Conservation (phyloP, 2,329 filamentous ascomycete genomes). For the Scedosporium dehoogii region DNA sequence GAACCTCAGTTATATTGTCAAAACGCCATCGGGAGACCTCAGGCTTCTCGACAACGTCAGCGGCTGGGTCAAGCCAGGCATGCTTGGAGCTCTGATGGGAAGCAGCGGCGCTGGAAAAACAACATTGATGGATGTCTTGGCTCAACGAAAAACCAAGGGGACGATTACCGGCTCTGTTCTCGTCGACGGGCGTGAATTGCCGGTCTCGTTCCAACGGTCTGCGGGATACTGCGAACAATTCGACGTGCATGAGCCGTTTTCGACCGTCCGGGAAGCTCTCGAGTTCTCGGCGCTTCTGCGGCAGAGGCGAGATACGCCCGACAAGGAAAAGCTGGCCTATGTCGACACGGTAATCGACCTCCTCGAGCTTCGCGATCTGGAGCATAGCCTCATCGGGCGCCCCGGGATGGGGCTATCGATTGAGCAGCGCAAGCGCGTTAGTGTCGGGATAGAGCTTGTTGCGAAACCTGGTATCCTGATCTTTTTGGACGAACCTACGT, state of each 20-base stretch:
- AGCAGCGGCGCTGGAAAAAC: conserved; percentile 78
- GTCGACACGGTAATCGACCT: conserved; percentile 69
- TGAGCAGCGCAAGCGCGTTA: conserved; percentile 44
- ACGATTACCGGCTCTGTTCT: conserved; percentile 65
- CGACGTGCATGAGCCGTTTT: conserved; percentile 63
- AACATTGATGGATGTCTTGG: conserved; percentile 72
- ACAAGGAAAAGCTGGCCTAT: conserved; percentile 62
- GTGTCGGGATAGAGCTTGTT: conserved; percentile 52
- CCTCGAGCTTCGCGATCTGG: conserved; percentile 37
- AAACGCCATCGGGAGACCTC: conserved; percentile 49
- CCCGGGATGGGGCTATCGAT: conserved; percentile 43
- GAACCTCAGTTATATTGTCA: conserved; percentile 60
- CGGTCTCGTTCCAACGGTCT: conserved; percentile 67
- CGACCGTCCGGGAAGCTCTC: conserved; percentile 68
- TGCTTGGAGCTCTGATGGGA: conserved; percentile 70
- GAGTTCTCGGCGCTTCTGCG: conserved; percentile 66
- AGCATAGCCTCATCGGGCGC: conserved; percentile 35
- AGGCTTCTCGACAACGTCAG: conserved; percentile 69
- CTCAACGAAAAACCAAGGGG: conserved; percentile 69
- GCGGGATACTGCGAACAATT: conserved; percentile 76
- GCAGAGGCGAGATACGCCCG: conserved; percentile 54
- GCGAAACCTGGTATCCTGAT: conserved; percentile 50
- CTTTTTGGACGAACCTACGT: conserved; percentile 55
- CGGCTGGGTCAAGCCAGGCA: conserved; percentile 76
- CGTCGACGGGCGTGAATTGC: conserved; percentile 62